Evolutionary conservation across 2,329 filamentous ascomycete species (phyloP).

Genomic region (Cordyceps javanica): DNA sequence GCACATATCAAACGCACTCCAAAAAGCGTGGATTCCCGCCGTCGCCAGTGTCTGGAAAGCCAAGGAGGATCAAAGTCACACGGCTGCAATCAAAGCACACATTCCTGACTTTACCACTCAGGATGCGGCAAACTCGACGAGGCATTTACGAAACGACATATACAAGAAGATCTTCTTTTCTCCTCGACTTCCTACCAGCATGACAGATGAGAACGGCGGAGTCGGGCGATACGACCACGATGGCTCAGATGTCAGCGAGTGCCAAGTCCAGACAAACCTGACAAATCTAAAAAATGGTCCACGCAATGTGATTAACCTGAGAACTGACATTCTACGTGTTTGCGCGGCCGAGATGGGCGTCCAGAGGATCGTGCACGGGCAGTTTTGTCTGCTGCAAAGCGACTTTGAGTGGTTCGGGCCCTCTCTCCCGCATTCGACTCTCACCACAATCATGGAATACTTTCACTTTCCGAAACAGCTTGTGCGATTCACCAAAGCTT

Average conservation of each 20-base stretch:
- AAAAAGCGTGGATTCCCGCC: background rate
- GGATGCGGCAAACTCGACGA: background rate
- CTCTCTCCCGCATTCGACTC: slow-evolving; percentile 49
- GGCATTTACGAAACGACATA: background rate
- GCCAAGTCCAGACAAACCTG: slow-evolving; percentile 22
- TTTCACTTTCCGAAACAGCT: slow-evolving; percentile 41
- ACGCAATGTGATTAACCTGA: background rate
- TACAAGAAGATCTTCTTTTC: background rate
- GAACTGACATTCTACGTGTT: slow-evolving; percentile 10
- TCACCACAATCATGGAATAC: slow-evolving; percentile 47
- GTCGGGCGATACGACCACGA: slow-evolving; percentile 24
- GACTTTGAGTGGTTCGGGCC: slow-evolving; percentile 55
- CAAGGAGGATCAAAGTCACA: background rate
- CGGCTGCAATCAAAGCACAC: background rate
- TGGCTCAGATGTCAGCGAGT: slow-evolving; percentile 27
- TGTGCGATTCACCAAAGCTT: background rate
- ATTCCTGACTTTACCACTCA: background rate
- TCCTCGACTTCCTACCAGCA: slow-evolving; percentile 36
- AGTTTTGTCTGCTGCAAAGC: slow-evolving; percentile 38
- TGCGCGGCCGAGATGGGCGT: slow-evolving; percentile 10
- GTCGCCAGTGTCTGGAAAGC: background rate
- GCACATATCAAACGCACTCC: background rate
- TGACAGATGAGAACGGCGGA: slow-evolving; percentile 28
- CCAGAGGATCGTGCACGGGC: slow-evolving; percentile 5
- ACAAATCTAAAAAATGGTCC: background rate